Conservation (phyloP, 1,284 basidiomycete genomes). For the Malassezia nana region DNA sequence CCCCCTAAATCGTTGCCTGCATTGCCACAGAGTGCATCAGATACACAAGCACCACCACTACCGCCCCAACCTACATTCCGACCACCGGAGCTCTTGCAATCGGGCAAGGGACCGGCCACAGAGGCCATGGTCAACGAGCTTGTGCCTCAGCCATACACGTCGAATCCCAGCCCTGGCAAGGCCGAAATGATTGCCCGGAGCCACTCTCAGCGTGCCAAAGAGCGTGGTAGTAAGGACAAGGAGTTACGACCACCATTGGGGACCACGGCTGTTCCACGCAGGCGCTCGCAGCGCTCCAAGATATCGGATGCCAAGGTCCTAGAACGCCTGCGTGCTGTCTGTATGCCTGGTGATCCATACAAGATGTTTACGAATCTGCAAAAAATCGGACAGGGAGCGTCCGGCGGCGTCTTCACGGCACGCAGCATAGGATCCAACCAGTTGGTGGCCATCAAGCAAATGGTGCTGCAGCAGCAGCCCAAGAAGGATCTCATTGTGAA, state of each 20-base stretch:
- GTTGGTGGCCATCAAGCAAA: constrained; percentile 97
- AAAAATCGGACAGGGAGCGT: constrained; percentile 97
- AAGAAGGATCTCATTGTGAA: constrained; percentile 99
- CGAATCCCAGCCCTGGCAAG: constrained; percentile 5
- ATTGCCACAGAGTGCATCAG: constrained; percentile 11
- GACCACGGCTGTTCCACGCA: constrained; percentile 52
- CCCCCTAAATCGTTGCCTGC: constrained; percentile 27
- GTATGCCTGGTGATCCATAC: constrained; percentile 93
- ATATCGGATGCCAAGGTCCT: constrained; percentile 82
- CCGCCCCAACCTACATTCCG: constrained; percentile 14
- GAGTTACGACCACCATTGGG: constrained; percentile 1
- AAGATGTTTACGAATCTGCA: constrained; percentile 79
- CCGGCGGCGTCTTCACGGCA: constrained; percentile 94
- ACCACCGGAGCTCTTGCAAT: constrained; percentile 14
- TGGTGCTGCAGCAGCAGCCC: constrained; percentile 98
- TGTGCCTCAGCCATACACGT: constrained; percentile 2
- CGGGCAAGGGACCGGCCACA: constrained; percentile 16
- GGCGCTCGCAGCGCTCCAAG: constrained; percentile 59
- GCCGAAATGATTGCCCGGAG: constrained; percentile 9
- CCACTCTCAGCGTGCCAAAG: constrained; percentile 11
- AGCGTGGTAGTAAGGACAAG: constrained; percentile 1
- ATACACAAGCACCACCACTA: constrained; percentile 27
- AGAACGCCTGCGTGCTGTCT: constrained; percentile 79
- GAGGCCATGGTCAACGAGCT: constrained; percentile 12
- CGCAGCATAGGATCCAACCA: constrained; percentile 88